A percentile compares a stretch with the other conserved stretches of the same genome.
Evolutionary conservation across 495 filamentous ascomycete species (phyloP).

Genomic region (Xylaria bambusicola): DNA sequence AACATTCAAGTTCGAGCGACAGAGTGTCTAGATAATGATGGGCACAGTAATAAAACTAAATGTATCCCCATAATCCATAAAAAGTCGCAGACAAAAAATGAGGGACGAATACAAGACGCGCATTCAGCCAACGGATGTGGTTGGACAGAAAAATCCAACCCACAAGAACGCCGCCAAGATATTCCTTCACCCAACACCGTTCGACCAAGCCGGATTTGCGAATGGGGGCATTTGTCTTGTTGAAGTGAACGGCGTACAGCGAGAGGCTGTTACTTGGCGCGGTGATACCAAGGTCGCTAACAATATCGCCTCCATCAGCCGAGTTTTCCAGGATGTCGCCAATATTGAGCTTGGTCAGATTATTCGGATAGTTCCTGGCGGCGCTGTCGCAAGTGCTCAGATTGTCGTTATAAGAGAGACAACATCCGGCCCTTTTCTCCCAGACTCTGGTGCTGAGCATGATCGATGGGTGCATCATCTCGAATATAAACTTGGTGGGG

Average conservation of each 20-base stretch:
- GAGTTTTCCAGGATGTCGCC: constrained; percentile 29
- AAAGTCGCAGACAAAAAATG: not conserved
- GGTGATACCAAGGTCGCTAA: constrained; percentile 36
- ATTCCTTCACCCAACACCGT: constrained; percentile 34
- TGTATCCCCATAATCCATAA: no score
- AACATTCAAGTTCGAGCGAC: not conserved
- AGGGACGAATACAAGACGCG: constrained; percentile 34
- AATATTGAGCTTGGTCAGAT: constrained; percentile 31
- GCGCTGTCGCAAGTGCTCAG: constrained; percentile 27
- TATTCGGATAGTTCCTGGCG: constrained; percentile 27
- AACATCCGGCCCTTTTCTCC: constrained; percentile 23
- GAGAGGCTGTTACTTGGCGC: constrained; percentile 32
- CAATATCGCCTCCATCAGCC: constrained; percentile 33
- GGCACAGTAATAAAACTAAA: no score
- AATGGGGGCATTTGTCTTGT: constrained; percentile 30
- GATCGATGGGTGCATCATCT: constrained; percentile 66
- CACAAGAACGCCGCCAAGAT: constrained; percentile 36
- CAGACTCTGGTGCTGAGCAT: constrained; percentile 40
- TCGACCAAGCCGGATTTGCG: constrained; percentile 29
- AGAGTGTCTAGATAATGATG: not conserved
- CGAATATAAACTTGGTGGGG: constrained; percentile 55
- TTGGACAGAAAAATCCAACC: constrained; percentile 31
- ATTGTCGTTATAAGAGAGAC: constrained; percentile 30
- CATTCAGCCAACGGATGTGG: constrained; percentile 34
- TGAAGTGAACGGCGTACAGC: constrained; percentile 22